These are phyloP conservation scores for Piromyces sp. DNA, from an alignment of 192 early-diverging fungal genomes.

Conservation along the genomic window DNA sequence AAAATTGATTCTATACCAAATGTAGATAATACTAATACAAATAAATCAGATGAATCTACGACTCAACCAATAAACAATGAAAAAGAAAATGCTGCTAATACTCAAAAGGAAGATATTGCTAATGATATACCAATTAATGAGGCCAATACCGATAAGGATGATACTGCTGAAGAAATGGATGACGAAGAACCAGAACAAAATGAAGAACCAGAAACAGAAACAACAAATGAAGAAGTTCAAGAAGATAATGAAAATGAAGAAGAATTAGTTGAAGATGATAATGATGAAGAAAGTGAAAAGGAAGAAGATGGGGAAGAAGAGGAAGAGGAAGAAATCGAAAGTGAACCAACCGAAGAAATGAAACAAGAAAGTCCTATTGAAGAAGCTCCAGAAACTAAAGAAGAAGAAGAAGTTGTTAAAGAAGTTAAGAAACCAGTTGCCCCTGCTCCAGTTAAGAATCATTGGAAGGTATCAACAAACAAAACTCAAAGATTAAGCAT, in stretches of 20 bases:
- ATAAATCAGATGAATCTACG: background rate
- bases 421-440: background rate
- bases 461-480: background rate
- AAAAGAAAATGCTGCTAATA: background rate
- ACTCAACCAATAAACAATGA: background rate
- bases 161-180: background rate
- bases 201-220: background rate
- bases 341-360: background rate
- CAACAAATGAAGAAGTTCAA: background rate
- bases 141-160: background rate
- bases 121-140: background rate
- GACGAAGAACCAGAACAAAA: background rate
- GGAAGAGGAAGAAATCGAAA: background rate
- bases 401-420: background rate
- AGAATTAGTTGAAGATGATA: background rate
- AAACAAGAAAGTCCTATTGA: background rate
- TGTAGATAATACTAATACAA: background rate
- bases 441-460: background rate
- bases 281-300: background rate
- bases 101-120: background rate
- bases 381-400: background rate
- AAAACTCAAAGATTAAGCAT: background rate
- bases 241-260: background rate
- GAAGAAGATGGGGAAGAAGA: background rate
- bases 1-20: background rate